phyloP scores from a whole-genome alignment of 345 rosid species.

The Draba incana region DNA sequence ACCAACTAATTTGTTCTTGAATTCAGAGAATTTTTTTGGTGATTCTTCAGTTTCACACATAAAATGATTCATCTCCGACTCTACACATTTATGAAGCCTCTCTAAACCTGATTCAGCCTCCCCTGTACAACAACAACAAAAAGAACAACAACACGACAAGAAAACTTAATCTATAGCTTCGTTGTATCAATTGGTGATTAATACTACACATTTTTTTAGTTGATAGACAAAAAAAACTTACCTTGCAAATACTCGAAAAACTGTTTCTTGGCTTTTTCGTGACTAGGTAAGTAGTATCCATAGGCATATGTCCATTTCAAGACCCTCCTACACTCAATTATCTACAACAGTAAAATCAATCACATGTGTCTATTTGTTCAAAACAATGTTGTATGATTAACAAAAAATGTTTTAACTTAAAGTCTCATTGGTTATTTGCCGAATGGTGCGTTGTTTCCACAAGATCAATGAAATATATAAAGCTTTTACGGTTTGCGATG shows the following conservation, averaged over 20 bases:
- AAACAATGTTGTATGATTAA: not conserved
- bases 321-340: conserved; percentile 83
- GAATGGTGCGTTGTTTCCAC: not conserved
- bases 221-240: not conserved
- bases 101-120: conserved; percentile 36
- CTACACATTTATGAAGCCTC: conserved; percentile 40
- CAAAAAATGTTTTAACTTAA: not conserved
- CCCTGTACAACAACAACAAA: conserved; percentile 13
- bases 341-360: conserved; percentile 27
- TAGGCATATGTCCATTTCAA: conserved; percentile 89
- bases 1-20: conserved; percentile 56
- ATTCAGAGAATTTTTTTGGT: conserved; percentile 50
- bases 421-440: not conserved
- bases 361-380: not conserved
- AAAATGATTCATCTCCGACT: conserved; percentile 22
- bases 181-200: too few species aligned
- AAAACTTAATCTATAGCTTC: not conserved
- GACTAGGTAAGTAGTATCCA: conserved; percentile 70
- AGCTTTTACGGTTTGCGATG: too few species aligned
- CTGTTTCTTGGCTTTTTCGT: conserved; percentile 44
- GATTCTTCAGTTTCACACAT: conserved; percentile 15
- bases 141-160: not conserved
- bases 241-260: conserved; percentile 86
- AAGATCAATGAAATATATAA: too few species aligned
- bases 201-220: too few species aligned